phyloP scores from a whole-genome alignment of 768 basidiomycete species.

The Russula griseocarnosa region DNA sequence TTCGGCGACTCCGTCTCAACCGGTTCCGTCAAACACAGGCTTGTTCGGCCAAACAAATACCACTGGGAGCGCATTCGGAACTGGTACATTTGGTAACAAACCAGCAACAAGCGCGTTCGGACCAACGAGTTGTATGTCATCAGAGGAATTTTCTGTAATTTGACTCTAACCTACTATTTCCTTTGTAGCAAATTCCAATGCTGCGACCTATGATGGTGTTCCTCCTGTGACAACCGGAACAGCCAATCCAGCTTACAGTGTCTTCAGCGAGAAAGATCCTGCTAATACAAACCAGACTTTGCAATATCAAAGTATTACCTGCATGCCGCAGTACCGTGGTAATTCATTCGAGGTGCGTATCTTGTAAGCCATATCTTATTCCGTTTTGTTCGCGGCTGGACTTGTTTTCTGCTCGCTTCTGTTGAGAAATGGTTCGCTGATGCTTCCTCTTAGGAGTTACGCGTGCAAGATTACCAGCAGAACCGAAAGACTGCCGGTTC shows the following conservation, averaged over 20 bases:
- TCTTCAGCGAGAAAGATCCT: constrained; percentile 63
- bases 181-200: constrained; percentile 32
- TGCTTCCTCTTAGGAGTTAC: constrained; percentile 40
- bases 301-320: constrained; percentile 79
- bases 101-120: constrained; percentile 46
- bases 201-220: constrained; percentile 37
- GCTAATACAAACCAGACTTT: constrained; percentile 43
- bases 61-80: constrained; percentile 35
- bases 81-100: constrained; percentile 40
- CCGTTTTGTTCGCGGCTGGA: constrained; percentile 3
- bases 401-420: background rate
- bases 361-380: constrained; percentile 17
- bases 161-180: constrained; percentile 15
- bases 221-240: constrained; percentile 68
- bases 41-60: constrained; percentile 58
- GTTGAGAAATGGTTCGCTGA: background rate
- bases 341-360: constrained; percentile 55
- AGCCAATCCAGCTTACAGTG: constrained; percentile 57
- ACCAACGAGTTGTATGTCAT: constrained; percentile 35
- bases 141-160: background rate
- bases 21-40: constrained; percentile 43
- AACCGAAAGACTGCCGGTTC: constrained; percentile 42
- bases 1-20: constrained; percentile 31
- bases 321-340: constrained; percentile 73
- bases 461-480: constrained; percentile 47